These are phyloP conservation scores for Silene coronaria DNA, from an alignment of 179 eudicot species.

Conservation along the genomic window DNA sequence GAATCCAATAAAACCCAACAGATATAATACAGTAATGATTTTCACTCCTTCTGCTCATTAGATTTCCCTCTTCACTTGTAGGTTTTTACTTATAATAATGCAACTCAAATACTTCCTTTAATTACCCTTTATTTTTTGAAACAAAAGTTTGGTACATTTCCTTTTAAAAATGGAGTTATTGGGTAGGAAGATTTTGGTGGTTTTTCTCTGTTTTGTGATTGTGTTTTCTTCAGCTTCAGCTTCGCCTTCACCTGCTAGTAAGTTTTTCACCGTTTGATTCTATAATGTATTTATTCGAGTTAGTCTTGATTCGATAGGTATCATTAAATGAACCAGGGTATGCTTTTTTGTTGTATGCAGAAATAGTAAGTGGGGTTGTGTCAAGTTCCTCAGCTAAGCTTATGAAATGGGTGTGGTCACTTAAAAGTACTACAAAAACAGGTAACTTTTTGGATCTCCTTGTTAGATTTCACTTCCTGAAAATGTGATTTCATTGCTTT, in stretches of 20 bases:
- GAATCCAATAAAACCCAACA: not conserved
- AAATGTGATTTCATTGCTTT: not conserved
- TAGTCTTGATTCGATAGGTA: too few relatives aligned
- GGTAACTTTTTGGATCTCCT: slow-evolving; percentile 33
- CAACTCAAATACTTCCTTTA: not conserved
- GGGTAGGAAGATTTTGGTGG: slow-evolving; percentile 36
- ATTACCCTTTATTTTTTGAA: not conserved
- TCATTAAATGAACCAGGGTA: too few relatives aligned
- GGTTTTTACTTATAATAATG: slow-evolving; percentile 33
- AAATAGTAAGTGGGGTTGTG: slow-evolving; percentile 72
- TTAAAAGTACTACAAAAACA: slow-evolving; percentile 76
- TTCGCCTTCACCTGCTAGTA: slow-evolving; percentile 76
- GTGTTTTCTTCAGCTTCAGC: slow-evolving; percentile 55
- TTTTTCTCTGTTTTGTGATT: slow-evolving; percentile 37
- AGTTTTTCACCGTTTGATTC: slow-evolving; percentile 22
- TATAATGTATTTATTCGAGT: too few relatives aligned
- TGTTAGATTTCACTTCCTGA: slow-evolving; percentile 2
- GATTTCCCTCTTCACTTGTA: slow-evolving; percentile 15
- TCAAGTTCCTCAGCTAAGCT: slow-evolving; percentile 57
- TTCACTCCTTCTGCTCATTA: not conserved
- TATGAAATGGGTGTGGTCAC: slow-evolving; percentile 85
- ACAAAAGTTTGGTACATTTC: too few relatives aligned
- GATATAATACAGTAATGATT: too few relatives aligned
- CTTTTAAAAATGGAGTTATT: slow-evolving; percentile 26
- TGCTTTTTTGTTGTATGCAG: slow-evolving; percentile 35